Conservation (phyloP, 805 yeast species). For the Candida stauntonica region DNA sequence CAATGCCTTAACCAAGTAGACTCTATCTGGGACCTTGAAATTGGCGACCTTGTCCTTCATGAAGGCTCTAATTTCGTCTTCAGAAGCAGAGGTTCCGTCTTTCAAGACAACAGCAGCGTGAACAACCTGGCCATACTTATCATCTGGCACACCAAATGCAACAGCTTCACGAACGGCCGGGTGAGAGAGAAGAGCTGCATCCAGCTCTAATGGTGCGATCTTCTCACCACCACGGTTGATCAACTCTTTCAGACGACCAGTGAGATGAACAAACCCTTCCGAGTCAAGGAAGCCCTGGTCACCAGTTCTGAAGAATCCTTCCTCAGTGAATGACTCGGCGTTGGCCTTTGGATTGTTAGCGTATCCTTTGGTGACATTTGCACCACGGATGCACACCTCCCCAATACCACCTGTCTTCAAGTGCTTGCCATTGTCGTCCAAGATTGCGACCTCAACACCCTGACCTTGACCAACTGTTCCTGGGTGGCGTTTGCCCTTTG, state of each 20-base stretch:
- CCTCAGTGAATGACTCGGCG: conserved; percentile 54
- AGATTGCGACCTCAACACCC: conserved; percentile 58
- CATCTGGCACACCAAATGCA: conserved; percentile 62
- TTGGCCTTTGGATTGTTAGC: conserved; percentile 71
- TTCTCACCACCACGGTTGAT: conserved; percentile 79
- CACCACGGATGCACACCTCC: conserved; percentile 65
- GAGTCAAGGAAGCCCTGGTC: conserved; percentile 64
- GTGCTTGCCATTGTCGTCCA: conserved; percentile 45
- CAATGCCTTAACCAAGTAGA: conserved; percentile 53
- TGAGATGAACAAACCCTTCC: conserved; percentile 55
- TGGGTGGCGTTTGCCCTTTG: conserved; percentile 59
- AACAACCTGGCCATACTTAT: conserved; percentile 66
- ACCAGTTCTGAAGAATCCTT: conserved; percentile 68
- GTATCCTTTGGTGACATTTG: conserved; percentile 68
- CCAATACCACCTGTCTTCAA: conserved; percentile 53
- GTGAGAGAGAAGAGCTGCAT: conserved; percentile 53
- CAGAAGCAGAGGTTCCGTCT: conserved; percentile 31
- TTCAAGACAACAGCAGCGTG: conserved; percentile 64
- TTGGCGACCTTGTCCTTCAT: conserved; percentile 43
- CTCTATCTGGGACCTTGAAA: conserved; percentile 57
- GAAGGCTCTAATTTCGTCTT: conserved; percentile 42
- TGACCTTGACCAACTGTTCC: conserved; percentile 74
- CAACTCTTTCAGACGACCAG: conserved; percentile 70
- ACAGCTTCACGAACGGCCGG: conserved; percentile 69
- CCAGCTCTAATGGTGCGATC: conserved; percentile 69